Conservation (phyloP, 176 grass and related monocot genomes). For the Oryza glaberrima region DNA sequence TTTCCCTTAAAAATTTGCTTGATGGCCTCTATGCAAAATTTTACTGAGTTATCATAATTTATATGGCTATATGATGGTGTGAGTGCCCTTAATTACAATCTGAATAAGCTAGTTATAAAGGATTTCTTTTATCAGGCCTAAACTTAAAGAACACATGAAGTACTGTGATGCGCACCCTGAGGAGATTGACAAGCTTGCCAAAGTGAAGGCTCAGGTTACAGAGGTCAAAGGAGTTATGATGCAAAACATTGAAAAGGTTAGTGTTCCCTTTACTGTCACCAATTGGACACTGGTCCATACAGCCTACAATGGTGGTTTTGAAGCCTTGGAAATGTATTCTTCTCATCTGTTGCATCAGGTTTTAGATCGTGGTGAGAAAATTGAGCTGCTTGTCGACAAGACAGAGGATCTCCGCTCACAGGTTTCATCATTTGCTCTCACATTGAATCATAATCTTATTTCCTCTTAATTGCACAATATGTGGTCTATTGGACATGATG, state of each 20-base stretch:
- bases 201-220: constrained; percentile 91
- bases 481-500: neutral
- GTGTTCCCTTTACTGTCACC: neutral
- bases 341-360: constrained; percentile 38
- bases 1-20: neutral
- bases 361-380: constrained; percentile 88
- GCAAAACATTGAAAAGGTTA: constrained; percentile 92
- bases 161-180: constrained; percentile 83
- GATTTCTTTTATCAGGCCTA: constrained; percentile 53
- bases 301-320: neutral
- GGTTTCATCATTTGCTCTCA: constrained; percentile 37
- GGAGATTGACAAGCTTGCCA: constrained; percentile 83
- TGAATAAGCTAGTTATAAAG: neutral
- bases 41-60: neutral
- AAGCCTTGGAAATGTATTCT: neutral
- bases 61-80: neutral
- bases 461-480: neutral
- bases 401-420: constrained; percentile 88
- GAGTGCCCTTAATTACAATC: neutral
- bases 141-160: constrained; percentile 90
- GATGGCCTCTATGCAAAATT: neutral
- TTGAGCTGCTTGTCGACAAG: constrained; percentile 84
- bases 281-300: neutral
- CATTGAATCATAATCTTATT: neutral
- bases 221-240: constrained; percentile 97